Evolutionary conservation across 495 filamentous ascomycete genomes (phyloP).

Genomic region (Neurospora sp.): DNA sequence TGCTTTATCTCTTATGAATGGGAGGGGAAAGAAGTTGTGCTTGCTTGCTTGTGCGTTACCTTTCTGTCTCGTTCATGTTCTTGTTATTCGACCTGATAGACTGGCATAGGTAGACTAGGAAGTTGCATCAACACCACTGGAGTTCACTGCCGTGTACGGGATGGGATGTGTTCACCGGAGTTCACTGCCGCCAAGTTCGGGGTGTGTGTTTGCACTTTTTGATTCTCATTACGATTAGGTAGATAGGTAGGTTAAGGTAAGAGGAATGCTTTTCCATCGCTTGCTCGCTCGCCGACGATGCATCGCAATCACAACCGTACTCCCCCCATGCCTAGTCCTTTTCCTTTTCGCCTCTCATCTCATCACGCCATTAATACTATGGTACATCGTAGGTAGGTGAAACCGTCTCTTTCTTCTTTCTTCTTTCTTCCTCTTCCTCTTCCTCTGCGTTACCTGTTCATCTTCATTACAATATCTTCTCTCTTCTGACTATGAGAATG

Average conservation of each 20-base stretch:
- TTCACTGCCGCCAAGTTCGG: neutral
- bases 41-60: neutral
- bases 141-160: neutral
- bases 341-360: neutral
- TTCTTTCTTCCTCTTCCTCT: neutral
- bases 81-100: neutral
- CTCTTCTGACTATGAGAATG: neutral
- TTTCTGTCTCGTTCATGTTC: neutral
- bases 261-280: neutral
- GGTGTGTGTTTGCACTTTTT: neutral
- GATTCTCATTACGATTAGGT: neutral
- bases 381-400: neutral
- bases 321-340: neutral
- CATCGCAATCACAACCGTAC: neutral
- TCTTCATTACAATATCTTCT: neutral
- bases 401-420: neutral
- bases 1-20: constrained; percentile 1
- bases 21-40: neutral
- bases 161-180: neutral
- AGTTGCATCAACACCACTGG: neutral
- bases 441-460: neutral
- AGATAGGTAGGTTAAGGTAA: neutral
- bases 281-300: neutral
- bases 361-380: neutral
- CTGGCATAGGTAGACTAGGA: neutral